These are phyloP conservation scores for Microascus cirrosus DNA, from an alignment of 2,329 filamentous ascomycete species.

Conservation along the genomic window DNA sequence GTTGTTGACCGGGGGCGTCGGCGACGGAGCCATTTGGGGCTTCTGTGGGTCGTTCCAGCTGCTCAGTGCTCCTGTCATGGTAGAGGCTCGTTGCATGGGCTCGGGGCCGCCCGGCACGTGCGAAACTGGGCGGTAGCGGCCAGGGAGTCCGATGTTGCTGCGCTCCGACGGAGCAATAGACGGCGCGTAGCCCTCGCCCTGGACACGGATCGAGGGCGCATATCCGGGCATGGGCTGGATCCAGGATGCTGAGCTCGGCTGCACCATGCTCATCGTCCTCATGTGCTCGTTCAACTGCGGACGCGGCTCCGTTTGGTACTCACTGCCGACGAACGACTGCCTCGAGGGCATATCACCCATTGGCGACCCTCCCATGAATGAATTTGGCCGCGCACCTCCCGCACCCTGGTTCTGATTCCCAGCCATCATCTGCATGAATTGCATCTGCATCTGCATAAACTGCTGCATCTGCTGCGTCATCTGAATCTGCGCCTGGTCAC, in stretches of 20 bases:
- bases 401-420: conserved; percentile 15
- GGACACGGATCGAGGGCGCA: conserved; percentile 36
- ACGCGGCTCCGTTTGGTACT: conserved; percentile 30
- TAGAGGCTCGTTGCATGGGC: conserved; percentile 13
- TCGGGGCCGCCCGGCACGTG: conserved; percentile 31
- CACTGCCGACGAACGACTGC: conserved; percentile 35
- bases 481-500: conserved; percentile 65
- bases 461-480: conserved; percentile 77
- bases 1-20: conserved; percentile 21
- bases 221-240: conserved; percentile 35
- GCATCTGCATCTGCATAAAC: conserved; percentile 92
- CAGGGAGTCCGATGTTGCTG: conserved; percentile 83
- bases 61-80: conserved; percentile 28
- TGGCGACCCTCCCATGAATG: conserved; percentile 15
- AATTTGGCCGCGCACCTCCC: neutral
- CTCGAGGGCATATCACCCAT: conserved; percentile 28
- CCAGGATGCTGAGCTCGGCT: conserved; percentile 52
- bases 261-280: conserved; percentile 77
- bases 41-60: conserved; percentile 14
- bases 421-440: conserved; percentile 80
- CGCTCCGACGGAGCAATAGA: conserved; percentile 94
- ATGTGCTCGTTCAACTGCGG: conserved; percentile 29
- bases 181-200: conserved; percentile 59
- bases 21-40: conserved; percentile 18
- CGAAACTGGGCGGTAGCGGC: conserved; percentile 83